phyloP scores from a whole-genome alignment of 257 asterid genomes.

The Primulina eburnea region DNA sequence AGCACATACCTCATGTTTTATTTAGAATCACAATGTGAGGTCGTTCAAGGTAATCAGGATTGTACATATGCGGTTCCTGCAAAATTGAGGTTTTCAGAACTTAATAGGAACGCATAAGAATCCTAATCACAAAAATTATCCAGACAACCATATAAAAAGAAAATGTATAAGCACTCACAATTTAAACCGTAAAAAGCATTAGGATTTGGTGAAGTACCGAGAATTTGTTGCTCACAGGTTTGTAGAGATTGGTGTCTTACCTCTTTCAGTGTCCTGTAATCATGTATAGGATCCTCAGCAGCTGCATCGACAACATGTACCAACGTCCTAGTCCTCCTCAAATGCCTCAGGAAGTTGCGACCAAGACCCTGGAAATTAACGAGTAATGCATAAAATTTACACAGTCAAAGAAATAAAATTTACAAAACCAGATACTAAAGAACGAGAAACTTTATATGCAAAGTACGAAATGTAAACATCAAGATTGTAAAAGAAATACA shows the following conservation, averaged over 20 bases:
- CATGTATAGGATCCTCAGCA: slow-evolving; percentile 68
- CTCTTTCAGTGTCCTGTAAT: slow-evolving; percentile 93
- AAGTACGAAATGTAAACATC: slow-evolving; percentile 13
- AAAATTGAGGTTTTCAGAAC: slow-evolving; percentile 22
- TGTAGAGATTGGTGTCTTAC: slow-evolving; percentile 29
- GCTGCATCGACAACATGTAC: slow-evolving; percentile 95
- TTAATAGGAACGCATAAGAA: not conserved
- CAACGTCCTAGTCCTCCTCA: slow-evolving; percentile 92
- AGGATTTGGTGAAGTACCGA: not conserved
- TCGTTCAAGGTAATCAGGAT: slow-evolving; percentile 89
- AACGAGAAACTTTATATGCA: not conserved
- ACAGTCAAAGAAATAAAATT: too few relatives aligned
- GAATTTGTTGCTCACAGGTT: not conserved
- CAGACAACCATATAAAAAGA: not conserved
- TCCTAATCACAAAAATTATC: not conserved
- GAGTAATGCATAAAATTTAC: too few relatives aligned
- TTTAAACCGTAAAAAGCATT: not conserved
- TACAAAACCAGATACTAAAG: not conserved
- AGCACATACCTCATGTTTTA: slow-evolving; percentile 71
- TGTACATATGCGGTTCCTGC: slow-evolving; percentile 98
- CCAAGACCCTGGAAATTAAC: too few relatives aligned
- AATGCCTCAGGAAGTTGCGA: slow-evolving; percentile 81
- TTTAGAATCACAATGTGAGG: slow-evolving; percentile 86
- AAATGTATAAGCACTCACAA: not conserved
- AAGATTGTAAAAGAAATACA: slow-evolving; percentile 27